Conservation (phyloP, 305 asterid genomes). For the Fraxinus sp. region DNA sequence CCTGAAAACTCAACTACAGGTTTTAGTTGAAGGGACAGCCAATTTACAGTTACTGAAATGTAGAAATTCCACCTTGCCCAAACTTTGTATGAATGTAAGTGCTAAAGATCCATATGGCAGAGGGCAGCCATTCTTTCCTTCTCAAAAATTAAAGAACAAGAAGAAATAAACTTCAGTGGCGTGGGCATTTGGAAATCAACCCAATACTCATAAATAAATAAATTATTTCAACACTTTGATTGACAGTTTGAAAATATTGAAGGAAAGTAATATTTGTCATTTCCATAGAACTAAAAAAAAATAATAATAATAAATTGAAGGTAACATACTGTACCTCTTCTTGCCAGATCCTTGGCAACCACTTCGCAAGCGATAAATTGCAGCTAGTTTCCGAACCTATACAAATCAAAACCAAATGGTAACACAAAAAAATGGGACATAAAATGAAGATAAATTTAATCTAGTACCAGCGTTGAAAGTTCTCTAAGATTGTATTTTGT, state of each 20-base stretch:
- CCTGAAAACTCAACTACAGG: background rate
- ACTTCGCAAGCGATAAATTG: conserved; percentile 72
- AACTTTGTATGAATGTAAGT: background rate
- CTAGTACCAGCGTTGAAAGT: background rate
- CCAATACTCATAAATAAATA: background rate
- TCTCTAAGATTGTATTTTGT: background rate
- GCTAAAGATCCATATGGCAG: background rate
- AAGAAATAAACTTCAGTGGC: background rate
- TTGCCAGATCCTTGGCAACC: conserved; percentile 78
- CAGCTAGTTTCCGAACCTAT: conserved; percentile 74
- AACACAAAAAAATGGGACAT: conserved; percentile 1
- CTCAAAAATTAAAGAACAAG: background rate
- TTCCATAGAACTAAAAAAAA: background rate
- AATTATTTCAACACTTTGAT: background rate
- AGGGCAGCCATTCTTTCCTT: background rate
- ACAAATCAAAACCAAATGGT: conserved; percentile 18
- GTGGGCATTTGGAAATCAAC: background rate
- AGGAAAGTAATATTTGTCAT: background rate
- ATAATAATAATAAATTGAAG: background rate
- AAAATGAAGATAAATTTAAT: background rate
- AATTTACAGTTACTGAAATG: background rate
- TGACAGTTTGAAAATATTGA: background rate
- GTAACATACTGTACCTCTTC: conserved; percentile 58
- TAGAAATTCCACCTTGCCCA: background rate
- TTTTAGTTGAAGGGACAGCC: background rate